Percentiles rank a stretch among this genome's conserved stretches.
phyloP scores from a whole-genome alignment of 1,139 yeast species.

The Candida buenavistaensis region DNA sequence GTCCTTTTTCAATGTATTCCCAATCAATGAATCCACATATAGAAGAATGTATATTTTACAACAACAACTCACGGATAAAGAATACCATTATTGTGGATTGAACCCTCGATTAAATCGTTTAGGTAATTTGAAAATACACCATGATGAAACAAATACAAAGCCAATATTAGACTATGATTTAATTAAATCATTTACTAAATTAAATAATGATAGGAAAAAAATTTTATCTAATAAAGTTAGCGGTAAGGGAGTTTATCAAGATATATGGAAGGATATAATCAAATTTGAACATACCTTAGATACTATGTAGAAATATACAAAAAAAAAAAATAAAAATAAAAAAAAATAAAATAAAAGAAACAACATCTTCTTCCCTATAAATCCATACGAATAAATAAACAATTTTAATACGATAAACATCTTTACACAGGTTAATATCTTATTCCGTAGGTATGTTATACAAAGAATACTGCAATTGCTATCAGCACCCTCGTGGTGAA shows the following conservation, averaged over 20 bases:
- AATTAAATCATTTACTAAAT: constrained; percentile 49
- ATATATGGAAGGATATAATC: constrained; percentile 68
- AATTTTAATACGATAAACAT: no score
- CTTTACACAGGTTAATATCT: no score
- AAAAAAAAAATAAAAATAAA: no score
- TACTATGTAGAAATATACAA: constrained; percentile 19
- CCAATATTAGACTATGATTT: constrained; percentile 65
- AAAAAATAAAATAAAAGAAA: no score
- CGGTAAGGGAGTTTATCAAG: constrained; percentile 50
- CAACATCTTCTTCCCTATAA: no score
- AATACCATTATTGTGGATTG: constrained; percentile 71
- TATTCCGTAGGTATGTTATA: no score
- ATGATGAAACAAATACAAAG: constrained; percentile 42
- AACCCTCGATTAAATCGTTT: constrained; percentile 75
- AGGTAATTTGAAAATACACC: constrained; percentile 35
- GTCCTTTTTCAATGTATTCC: constrained; percentile 69
- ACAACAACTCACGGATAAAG: constrained; percentile 81
- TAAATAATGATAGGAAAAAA: constrained; percentile 58
- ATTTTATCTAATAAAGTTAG: constrained; percentile 59
- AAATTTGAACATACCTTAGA: constrained; percentile 45
- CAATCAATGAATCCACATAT: constrained; percentile 72
- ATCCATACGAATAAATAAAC: no score
- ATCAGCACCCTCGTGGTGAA: no score
- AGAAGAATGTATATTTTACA: constrained; percentile 83
- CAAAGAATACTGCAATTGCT: no score